Evolutionary conservation across 305 asterid genomes (phyloP), one percentile per base, ranked within the genome.

Genomic region (Fraxinus platypoda): DNA sequence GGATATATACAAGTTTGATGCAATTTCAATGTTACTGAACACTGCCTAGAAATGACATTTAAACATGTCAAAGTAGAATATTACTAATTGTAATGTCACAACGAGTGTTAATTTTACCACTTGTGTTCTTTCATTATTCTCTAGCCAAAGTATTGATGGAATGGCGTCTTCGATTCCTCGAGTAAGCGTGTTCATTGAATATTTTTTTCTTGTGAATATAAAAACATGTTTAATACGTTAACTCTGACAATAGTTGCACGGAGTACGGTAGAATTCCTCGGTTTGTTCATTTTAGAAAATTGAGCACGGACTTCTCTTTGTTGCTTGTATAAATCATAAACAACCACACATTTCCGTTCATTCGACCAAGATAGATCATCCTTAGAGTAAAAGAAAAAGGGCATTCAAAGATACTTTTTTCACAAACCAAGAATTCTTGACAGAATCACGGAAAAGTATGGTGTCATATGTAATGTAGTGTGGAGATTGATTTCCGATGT

Each of bases 381-480:
- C 34, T 37, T 41, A 1, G 78, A 37, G 43, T 19, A 37, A 31
- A 74, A 76, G 62, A 46, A 23, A 76, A 76, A 2, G 8, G 79
- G 30, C 35, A 77, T 52, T 13, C 43, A 49, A 15, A 76, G 2
- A 59, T 59, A 8, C 70, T 59, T 59, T 75, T 13, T 59, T 33
- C 71, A 30, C 64, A 77, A 28, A 46, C 80, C 71, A 77, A 77
- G 71, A 77, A 71, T 77, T 38, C 68, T 46, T 13, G 70, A 26
- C 70, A 76, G 70, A 76, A 76, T 76, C 80, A 46, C 25, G 80
- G 70, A 43, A 76, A 71, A 71, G 6, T 33, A 6, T 71, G 75
- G 43, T 15, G 43, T 15, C 43, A 71, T 23, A 26, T 66, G 35
- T 25, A 64, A 26, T 66, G 35, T 25, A 64, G 73, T 8, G 34